Evolutionary conservation across 345 rosid genomes (phyloP).

Genomic region (Melaleuca alternifolia): DNA sequence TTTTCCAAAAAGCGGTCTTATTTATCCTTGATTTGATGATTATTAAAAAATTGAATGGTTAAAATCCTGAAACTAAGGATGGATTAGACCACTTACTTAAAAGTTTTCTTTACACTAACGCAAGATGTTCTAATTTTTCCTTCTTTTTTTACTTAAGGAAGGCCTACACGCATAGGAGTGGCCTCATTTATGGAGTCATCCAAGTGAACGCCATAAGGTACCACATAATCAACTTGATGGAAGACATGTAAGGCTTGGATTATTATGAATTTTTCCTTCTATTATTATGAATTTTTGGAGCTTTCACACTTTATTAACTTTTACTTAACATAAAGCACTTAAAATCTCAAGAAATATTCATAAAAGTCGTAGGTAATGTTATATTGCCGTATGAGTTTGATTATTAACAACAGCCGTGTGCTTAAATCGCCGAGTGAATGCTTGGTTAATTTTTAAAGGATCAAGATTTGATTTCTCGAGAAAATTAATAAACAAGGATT

Average conservation of each 20-base stretch:
- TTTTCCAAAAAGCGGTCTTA: background rate
- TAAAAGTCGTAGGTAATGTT: background rate
- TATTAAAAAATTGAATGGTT: background rate
- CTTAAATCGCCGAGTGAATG: background rate
- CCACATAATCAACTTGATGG: background rate
- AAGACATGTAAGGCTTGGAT: background rate
- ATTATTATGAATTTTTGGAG: background rate
- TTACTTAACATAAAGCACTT: background rate
- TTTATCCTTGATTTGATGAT: background rate
- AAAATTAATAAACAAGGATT: background rate
- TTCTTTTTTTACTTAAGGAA: background rate
- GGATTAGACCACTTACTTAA: background rate
- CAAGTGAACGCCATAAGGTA: background rate
- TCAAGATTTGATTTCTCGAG: background rate
- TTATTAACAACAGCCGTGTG: background rate
- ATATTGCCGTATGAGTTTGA: background rate
- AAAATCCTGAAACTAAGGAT: background rate
- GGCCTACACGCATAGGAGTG: background rate
- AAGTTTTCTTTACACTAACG: background rate
- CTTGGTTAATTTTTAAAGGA: background rate
- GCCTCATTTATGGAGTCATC: background rate
- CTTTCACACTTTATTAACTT: background rate
- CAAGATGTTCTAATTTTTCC: background rate
- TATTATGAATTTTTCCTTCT: too few relatives aligned
- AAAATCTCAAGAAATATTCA: background rate